Base-by-base conservation (phyloP, 192 early-diverging fungal species). In the Linderina pennispora region DNA sequence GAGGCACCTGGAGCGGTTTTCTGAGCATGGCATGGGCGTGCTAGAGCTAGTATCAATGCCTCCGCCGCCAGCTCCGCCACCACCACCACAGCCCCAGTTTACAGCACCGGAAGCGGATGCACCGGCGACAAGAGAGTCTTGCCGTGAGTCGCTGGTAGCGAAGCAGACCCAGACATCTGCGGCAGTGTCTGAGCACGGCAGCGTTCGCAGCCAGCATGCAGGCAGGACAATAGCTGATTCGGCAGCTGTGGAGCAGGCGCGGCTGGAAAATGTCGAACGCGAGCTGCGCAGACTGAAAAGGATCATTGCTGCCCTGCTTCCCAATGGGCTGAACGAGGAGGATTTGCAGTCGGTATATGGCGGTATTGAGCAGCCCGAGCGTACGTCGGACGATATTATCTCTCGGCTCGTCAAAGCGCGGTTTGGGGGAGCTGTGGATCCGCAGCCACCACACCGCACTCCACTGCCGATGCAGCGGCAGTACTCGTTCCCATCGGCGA, bases 331-430 rank as follows among this genome's bases (percentile, higher is more conserved):
- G 15, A 58, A 70, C 36, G 67, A 64, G 32, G 67, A 71, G 24
- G 67, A 71, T 31, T 48, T 71, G 51, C 51, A 53, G 23, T 71
- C 67, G 15, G 67, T 71, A 8, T 69, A 69, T 19, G 65, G 65
- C 17, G 65, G 62, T 22, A 18, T 62, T 36, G 65, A 62, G 5
- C 50, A 44, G 40, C 57, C 57, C 14, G 22, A 53, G n/a, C 34
- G 44, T 8, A 25, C 45, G 10, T 53, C 65, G 0, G 58, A 69
- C 19, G 58, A 69, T 32, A 40, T 58, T 15, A 50, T 69, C 23
- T 26, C 50, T n/a, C 48, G 47, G 28, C 26, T 69, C 32, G 45
- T 69, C 35, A 51, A 47, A 23, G 58, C 54, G 21, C 48, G 50
- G 23, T 35, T 46, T 15, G 60, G 59, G n/a, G n/a, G n/a, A n/a